Base-by-base conservation (phyloP, 2,329 filamentous ascomycete species). In the Colletotrichum sp. region DNA sequence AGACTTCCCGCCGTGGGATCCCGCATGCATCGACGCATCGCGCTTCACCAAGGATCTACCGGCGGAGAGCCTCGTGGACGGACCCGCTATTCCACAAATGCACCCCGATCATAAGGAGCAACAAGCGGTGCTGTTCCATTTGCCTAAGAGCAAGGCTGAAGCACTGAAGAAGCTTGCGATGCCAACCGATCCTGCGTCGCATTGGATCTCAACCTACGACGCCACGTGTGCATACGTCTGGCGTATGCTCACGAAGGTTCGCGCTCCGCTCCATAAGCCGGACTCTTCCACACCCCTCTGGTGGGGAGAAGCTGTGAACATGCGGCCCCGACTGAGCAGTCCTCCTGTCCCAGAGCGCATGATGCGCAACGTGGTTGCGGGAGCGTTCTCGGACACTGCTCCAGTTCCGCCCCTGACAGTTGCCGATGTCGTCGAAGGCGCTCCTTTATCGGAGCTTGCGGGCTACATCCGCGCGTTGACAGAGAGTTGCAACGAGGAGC, bases 201-300 rank as follows among this genome's bases (percentile, higher is more conserved):
- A 79, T 57, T 87, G 86, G 85, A 83, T 88, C 39, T 88, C 86
- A 6, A 88, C 85, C 6, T 88, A 87, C 76, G 87, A 88, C 67
- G 86, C 86, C 39, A 83, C 85, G 71, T 81, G 81, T 6, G 86
- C 86, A 8, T 83, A 84, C 44, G 80, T 88, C 15, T 87, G 86
- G 85, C 85, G 86, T 2, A 80, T 80, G 5, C 73, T 87, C 1
- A 81, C 84, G 5, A 81, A 82, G 6, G 79, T 85, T 8, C 83
- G 86, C 32, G 82, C 82, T 0, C 80, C 80, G 0, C 44, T 86
- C 7, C 86, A 69, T 12, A 69, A 44, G 16, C 24, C 55, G 5
- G 52, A 69, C 6, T 21, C 24, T n/a, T 60, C 52, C 18, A 6
- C 52, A 8, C 10, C 8, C 34, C 67, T 62, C 5, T 39, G 24